These are phyloP conservation scores for Gastrodia elata DNA, from an alignment of 106 monocot genomes.

Conservation along the genomic window DNA sequence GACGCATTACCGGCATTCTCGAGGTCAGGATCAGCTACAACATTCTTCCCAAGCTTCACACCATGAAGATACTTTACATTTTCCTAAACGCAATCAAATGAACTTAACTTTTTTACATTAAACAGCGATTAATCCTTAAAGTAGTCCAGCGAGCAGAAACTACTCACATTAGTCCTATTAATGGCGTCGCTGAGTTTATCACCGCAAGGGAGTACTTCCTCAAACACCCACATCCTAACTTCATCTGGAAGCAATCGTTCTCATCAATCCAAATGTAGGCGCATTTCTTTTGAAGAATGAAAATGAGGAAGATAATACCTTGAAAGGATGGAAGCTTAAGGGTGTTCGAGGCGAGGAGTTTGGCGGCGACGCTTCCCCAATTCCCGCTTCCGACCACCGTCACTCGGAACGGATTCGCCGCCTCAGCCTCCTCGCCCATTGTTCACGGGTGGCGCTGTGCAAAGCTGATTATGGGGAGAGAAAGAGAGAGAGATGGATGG, in stretches of 20 bases:
- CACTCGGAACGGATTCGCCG: constrained; percentile 20
- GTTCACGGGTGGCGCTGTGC: neutral
- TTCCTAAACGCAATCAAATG: constrained; percentile 36
- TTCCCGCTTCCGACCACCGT: constrained; percentile 85
- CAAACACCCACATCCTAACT: constrained; percentile 94
- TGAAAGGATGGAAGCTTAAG: constrained; percentile 34
- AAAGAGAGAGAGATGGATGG: neutral
- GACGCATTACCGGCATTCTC: constrained; percentile 59
- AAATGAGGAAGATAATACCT: constrained; percentile 18
- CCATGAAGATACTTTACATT: constrained; percentile 88
- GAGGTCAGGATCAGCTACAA: constrained; percentile 78
- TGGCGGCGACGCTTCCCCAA: constrained; percentile 93
- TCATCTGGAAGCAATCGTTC: constrained; percentile 29
- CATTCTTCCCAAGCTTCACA: constrained; percentile 77
- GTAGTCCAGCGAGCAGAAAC: neutral
- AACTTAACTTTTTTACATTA: neutral
- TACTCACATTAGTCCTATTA: constrained; percentile 60
- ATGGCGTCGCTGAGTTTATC: constrained; percentile 64
- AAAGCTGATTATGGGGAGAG: neutral
- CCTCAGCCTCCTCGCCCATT: neutral
- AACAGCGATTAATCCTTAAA: neutral
- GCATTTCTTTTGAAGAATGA: neutral
- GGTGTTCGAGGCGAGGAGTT: constrained; percentile 82
- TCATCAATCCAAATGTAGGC: neutral
- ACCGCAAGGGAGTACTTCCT: constrained; percentile 66